Base-by-base conservation (phyloP, 1,284 basidiomycete genomes). In the Cryptococcus sp. region DNA sequence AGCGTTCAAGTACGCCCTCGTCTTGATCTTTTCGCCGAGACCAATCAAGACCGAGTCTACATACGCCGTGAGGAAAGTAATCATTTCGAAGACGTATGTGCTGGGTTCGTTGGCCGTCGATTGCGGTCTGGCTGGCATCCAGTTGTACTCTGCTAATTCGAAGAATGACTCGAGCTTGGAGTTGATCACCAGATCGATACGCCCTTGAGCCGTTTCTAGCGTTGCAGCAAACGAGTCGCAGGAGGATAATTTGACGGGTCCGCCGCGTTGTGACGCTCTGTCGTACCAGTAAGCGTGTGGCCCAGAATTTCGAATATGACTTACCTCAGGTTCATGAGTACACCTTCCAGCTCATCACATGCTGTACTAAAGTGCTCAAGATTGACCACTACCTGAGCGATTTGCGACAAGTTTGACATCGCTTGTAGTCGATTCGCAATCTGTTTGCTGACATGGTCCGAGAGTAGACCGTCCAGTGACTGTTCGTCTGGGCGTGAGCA, bases 141-240 rank as follows among this genome's bases (percentile, higher is more conserved):
- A 97, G 68, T 96, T 88, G 76, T 98, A 97, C 75, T 96, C 91
- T 1, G 92, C 89, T 45, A 97, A 81, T 58, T 91, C 95, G 64
- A 97, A 92, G 80, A 97, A 97, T 64, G 94, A 91, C 70, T 95
- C 90, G n/a, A 99, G 85, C 77, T 99, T 99, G 22, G 89, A 89
- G 7, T 86, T 85, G 67, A 99, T 93, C 45, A 95, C 84, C 11
- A 82, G 81, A 26, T 88, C 87, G 64, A 99, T 92, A 11, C 93
- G 88, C 26, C 82, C 80, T 59, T 89, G 85, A 2, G 93, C 89
- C 41, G 85, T 82, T 19, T 82, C 80, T 51, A 93, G 81, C 0
- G 90, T 89, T 11, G 80, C 76, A 19, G 84, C 81, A 72, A 99
- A 95, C 3, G 75, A 66, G 46, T 70, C 44, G 16, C 63, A 65